phyloP scores from a whole-genome alignment of 768 basidiomycete genomes.

The Pleurotus salmoneostramineus region DNA sequence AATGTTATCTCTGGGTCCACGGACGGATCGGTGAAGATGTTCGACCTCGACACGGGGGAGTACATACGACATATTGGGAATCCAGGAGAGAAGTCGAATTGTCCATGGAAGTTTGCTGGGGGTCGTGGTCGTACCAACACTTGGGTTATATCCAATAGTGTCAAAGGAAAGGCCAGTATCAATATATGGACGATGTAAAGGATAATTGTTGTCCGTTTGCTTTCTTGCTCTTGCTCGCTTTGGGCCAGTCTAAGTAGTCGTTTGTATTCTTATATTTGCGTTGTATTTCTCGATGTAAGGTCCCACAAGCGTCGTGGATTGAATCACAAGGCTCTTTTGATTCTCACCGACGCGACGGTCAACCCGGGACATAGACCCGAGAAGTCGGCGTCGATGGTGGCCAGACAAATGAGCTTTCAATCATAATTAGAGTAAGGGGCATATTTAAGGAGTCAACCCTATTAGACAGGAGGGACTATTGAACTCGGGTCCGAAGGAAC shows the following conservation, averaged over 20 bases:
- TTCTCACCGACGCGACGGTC: too few relatives aligned
- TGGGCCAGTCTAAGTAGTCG: neutral
- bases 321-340: too few relatives aligned
- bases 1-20: neutral
- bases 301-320: too few relatives aligned
- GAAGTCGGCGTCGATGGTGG: too few relatives aligned
- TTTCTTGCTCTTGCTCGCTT: neutral
- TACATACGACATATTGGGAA: neutral
- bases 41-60: neutral
- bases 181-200: neutral
- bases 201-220: neutral
- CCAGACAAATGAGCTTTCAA: too few relatives aligned
- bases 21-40: slow-evolving; percentile 1
- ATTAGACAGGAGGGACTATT: too few relatives aligned
- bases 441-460: too few relatives aligned
- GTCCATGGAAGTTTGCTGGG: slow-evolving; percentile 1
- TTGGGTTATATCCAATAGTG: neutral
- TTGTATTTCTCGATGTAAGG: too few relatives aligned
- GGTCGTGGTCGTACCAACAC: neutral
- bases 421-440: too few relatives aligned
- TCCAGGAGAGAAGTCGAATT: neutral
- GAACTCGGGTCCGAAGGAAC: neutral
- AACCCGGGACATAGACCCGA: too few relatives aligned
- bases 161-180: neutral
- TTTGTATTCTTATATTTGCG: too few relatives aligned